These are phyloP conservation scores for Lepidium aucheri DNA, from an alignment of 345 rosid genomes.

Conservation along the genomic window DNA sequence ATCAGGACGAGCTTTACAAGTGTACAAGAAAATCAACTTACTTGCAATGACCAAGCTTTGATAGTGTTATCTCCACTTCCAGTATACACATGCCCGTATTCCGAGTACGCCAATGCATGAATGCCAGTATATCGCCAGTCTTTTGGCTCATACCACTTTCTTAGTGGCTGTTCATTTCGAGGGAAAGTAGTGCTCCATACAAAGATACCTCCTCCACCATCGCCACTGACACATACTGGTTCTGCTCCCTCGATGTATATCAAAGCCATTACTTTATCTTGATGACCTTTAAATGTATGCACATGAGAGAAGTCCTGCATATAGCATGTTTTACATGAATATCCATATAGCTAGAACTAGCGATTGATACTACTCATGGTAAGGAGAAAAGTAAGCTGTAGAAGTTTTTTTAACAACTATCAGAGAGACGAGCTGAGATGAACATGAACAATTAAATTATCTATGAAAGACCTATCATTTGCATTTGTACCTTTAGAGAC, in stretches of 20 bases:
- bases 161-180: conserved; percentile 52
- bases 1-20: neutral
- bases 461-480: neutral
- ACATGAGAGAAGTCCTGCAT: conserved; percentile 77
- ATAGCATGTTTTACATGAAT: neutral
- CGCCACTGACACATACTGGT: conserved; percentile 72
- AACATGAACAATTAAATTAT: neutral
- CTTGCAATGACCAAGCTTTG: conserved; percentile 85
- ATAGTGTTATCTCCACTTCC: conserved; percentile 90
- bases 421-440: conserved; percentile 3
- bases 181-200: conserved; percentile 58
- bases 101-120: conserved; percentile 61
- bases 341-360: neutral
- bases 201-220: conserved; percentile 82
- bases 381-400: neutral
- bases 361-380: neutral
- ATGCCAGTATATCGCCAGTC: conserved; percentile 97
- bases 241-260: conserved; percentile 52
- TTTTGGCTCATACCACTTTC: conserved; percentile 76
- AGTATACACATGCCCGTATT: conserved; percentile 54
- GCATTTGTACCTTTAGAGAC: conserved; percentile 71
- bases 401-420: neutral
- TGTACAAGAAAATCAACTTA: conserved; percentile 20
- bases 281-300: conserved; percentile 79
- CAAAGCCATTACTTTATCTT: conserved; percentile 74